A percentile compares a stretch with the other conserved stretches of the same genome.
Conservation (phyloP, 306 rosid genomes). For the Vigna angularis region DNA sequence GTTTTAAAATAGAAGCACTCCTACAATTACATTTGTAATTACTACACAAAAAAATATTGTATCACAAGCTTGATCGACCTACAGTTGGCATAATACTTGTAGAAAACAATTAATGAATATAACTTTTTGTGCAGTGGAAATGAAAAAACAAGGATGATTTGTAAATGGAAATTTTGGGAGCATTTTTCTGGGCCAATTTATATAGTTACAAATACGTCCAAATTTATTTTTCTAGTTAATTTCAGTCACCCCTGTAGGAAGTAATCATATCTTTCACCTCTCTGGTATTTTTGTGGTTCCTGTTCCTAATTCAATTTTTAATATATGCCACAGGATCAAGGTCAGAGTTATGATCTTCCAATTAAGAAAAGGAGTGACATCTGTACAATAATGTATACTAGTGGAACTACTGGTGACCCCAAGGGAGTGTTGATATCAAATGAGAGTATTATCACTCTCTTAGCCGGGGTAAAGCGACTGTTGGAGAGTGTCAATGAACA, state of each 20-base stretch:
- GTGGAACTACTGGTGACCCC: conserved; percentile 98
- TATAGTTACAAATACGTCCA: conserved; percentile 6
- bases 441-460: conserved; percentile 77
- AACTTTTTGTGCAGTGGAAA: conserved; percentile 10
- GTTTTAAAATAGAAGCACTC: conserved; percentile 17
- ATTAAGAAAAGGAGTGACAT: conserved; percentile 75
- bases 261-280: conserved; percentile 6
- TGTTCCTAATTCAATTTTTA: conserved; percentile 44
- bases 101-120: conserved; percentile 11
- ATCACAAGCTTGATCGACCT: conserved; percentile 16
- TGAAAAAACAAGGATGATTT: conserved; percentile 20
- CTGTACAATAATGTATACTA: conserved; percentile 96
- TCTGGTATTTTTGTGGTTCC: conserved; percentile 34
- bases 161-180: conserved; percentile 22
- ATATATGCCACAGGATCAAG: conserved; percentile 65
- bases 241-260: conserved; percentile 21
- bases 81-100: conserved; percentile 1
- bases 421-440: conserved; percentile 95
- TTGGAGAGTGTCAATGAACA: conserved; percentile 71
- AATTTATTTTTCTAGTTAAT: conserved; percentile 35
- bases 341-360: conserved; percentile 80
- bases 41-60: neutral
- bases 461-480: conserved; percentile 76
- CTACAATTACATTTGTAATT: neutral
- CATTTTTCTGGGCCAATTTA: conserved; percentile 31